Percentiles rank a stretch among this genome's conserved stretches.
These are phyloP conservation scores for Hibiscus trionum DNA, from an alignment of 345 rosid species.

Conservation along the genomic window DNA sequence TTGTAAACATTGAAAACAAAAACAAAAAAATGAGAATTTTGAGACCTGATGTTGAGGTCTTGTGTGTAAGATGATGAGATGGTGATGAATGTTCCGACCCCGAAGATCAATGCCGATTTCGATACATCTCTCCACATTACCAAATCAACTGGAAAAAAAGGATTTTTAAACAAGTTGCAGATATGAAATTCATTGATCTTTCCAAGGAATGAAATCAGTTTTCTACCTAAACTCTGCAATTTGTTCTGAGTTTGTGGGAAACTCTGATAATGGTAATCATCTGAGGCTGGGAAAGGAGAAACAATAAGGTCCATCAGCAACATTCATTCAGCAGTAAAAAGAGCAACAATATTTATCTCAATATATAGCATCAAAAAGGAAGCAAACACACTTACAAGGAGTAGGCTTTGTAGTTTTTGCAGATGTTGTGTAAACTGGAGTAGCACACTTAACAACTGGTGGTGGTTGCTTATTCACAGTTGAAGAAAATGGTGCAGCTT, in stretches of 20 bases:
- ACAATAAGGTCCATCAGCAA: background rate
- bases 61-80: slow-evolving; percentile 68
- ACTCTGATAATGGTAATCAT: slow-evolving; percentile 23
- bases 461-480: slow-evolving; percentile 40
- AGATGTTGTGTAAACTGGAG: slow-evolving; percentile 30
- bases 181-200: slow-evolving; percentile 4
- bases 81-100: slow-evolving; percentile 63
- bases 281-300: slow-evolving; percentile 20
- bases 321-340: background rate
- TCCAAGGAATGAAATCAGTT: slow-evolving; percentile 10
- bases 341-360: background rate
- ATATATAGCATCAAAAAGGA: background rate
- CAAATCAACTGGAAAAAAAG: slow-evolving; percentile 58
- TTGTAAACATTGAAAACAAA: slow-evolving; percentile 2
- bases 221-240: slow-evolving; percentile 60
- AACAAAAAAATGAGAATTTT: background rate
- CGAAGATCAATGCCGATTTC: slow-evolving; percentile 70
- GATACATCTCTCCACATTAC: slow-evolving; percentile 90
- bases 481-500: slow-evolving; percentile 29
- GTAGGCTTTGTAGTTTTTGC: slow-evolving; percentile 26
- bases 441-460: slow-evolving; percentile 37
- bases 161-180: background rate
- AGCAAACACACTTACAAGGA: slow-evolving; percentile 22
- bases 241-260: slow-evolving; percentile 54
- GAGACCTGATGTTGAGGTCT: slow-evolving; percentile 58